Base-by-base conservation (phyloP, 2,329 filamentous ascomycete species). In the Blumeria hordei region DNA sequence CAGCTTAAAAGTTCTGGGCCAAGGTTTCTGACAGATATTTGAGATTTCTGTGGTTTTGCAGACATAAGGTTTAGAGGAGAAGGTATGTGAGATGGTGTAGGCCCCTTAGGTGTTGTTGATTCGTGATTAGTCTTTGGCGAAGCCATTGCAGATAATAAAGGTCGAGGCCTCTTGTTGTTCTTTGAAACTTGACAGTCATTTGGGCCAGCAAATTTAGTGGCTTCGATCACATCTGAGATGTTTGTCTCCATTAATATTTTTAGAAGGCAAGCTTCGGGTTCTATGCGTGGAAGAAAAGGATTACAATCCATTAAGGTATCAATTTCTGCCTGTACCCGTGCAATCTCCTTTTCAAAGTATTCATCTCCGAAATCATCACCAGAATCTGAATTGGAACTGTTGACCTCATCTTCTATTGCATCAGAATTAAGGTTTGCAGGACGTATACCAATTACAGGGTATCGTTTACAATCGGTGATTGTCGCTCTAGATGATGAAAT, bases 271-370 rank as follows among this genome's bases (percentile, higher is more conserved):
- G 55, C 55, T 18, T 56, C 35, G 7, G 56, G 52, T 10, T 57
- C 55, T 14, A 6, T 49, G 28, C 41, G 55, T 37, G 58, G 56
- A 9, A 60, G 54, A 18, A 61, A 50, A 14, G 60, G 60, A 51
- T 63, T 62, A 16, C 59, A 55, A 32, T 57, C 57, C 9, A 54
- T 39, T 6, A 57, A 50, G 53, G 58, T 39, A 6, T 56, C 54
- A 44, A 64, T 59, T 47, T 63, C 36, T n/a, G 57, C 57, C 43
- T 62, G 56, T 12, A 62, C 54, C 39, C 60, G 61, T 9, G 61
- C 58, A 39, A 66, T 62, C 51, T 66, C 64, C 32, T 61, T 58
- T 52, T 64, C 64, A 18, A 66, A 65, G 53, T 64, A 65, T 34
- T 60, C 57, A 54, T 65, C 64, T 37, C 61, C 60, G 28, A 66